Conservation (phyloP, 2,329 filamentous ascomycete species). For the Elsinoe ampelina region DNA sequence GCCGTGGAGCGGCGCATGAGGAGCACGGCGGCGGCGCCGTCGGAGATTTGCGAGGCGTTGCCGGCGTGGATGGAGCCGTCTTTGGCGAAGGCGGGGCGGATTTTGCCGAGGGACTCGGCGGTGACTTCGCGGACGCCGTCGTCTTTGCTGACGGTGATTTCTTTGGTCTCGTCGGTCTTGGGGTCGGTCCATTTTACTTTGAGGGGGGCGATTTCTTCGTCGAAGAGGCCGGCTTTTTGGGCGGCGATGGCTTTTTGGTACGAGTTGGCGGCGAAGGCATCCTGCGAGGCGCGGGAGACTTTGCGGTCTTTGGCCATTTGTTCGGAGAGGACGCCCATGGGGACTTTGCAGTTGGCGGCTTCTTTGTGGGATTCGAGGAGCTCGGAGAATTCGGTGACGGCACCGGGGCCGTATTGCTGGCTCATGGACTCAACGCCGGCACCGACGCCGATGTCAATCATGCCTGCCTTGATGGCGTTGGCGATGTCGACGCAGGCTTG, state of each 20-base stretch:
- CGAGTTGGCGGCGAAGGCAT: conserved; percentile 85
- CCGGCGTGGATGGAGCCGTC: conserved; percentile 91
- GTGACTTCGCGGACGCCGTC: conserved; percentile 85
- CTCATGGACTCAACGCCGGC: conserved; percentile 97
- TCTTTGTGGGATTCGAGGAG: conserved; percentile 72
- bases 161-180: conserved; percentile 77
- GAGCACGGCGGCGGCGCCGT: conserved; percentile 89
- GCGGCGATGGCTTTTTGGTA: conserved; percentile 85
- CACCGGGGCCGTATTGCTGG: conserved; percentile 76
- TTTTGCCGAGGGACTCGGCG: conserved; percentile 79
- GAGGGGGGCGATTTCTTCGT: conserved; percentile 81
- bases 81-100: conserved; percentile 80
- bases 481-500: conserved; percentile 91
- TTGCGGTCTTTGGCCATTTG: conserved; percentile 82
- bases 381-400: conserved; percentile 88
- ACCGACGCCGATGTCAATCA: conserved; percentile 92
- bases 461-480: conserved; percentile 80
- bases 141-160: conserved; percentile 73
- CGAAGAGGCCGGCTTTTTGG: conserved; percentile 80
- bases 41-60: conserved; percentile 90
- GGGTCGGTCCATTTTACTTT: conserved; percentile 82
- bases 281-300: conserved; percentile 64
- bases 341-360: conserved; percentile 91
- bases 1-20: conserved; percentile 92
- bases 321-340: conserved; percentile 91